phyloP scores from a whole-genome alignment of 768 basidiomycete species.

The Podaxis sp. region DNA sequence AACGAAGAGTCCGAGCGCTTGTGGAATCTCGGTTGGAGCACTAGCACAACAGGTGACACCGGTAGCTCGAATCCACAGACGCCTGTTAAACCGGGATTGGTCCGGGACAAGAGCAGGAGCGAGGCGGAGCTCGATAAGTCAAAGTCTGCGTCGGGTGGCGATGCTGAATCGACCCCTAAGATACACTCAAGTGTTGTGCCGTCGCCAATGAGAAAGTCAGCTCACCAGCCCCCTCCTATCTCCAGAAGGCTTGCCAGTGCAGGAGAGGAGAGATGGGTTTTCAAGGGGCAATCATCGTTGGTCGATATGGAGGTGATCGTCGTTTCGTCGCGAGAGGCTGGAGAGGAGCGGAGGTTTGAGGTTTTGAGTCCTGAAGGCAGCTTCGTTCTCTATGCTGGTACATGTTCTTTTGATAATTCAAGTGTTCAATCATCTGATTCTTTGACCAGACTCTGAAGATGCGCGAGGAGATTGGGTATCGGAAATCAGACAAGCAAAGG shows the following conservation, averaged over 20 bases:
- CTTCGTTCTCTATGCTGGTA: constrained; percentile 71
- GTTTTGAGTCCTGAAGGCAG: constrained; percentile 73
- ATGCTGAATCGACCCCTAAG: not conserved
- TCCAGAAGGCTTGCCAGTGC: constrained; percentile 27
- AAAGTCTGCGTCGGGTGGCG: not conserved
- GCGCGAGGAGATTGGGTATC: constrained; percentile 65
- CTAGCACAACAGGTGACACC: constrained; percentile 22
- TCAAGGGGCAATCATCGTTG: constrained; percentile 63
- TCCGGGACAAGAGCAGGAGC: constrained; percentile 52
- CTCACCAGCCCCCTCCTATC: constrained; percentile 25
- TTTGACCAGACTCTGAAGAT: constrained; percentile 39
- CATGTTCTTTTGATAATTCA: constrained; percentile 14
- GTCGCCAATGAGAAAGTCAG: constrained; percentile 5
- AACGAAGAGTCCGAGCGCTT: constrained; percentile 31
- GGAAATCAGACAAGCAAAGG: constrained; percentile 66
- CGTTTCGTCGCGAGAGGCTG: constrained; percentile 25
- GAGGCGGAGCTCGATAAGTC: constrained; percentile 39
- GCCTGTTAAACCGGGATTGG: constrained; percentile 23
- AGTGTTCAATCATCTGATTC: not conserved
- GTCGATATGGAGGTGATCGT: constrained; percentile 77
- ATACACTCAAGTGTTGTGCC: constrained; percentile 20
- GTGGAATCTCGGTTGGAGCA: constrained; percentile 30
- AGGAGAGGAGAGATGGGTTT: constrained; percentile 66
- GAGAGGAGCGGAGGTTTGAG: constrained; percentile 61
- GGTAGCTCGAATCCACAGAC: constrained; percentile 15